Percentiles rank a stretch among this genome's conserved stretches.
phyloP scores from a whole-genome alignment of 768 basidiomycete genomes.

The Tulasnella sp. region DNA sequence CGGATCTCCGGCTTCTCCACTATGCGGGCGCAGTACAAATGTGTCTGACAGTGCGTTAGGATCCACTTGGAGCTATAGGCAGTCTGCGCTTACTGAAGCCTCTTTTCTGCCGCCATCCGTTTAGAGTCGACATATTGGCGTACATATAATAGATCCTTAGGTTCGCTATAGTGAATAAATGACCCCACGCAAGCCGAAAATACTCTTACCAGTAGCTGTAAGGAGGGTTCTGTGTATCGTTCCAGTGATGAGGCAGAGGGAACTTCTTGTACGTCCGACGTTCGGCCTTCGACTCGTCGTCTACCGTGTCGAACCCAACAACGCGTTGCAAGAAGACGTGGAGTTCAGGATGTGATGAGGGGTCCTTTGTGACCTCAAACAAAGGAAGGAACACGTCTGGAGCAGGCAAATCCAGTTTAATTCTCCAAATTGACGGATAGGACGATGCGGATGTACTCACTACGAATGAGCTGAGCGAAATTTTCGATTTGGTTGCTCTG shows the following conservation, averaged over 20 bases:
- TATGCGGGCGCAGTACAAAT: conserved; percentile 92
- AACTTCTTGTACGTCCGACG: conserved; percentile 86
- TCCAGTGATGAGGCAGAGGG: conserved; percentile 84
- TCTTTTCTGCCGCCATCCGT: conserved; percentile 75
- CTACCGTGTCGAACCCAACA: conserved; percentile 95
- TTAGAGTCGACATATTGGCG: conserved; percentile 89
- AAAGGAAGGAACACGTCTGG: conserved; percentile 84
- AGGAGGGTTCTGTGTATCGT: conserved; percentile 78
- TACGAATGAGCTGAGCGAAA: conserved; percentile 82
- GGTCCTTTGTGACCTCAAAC: conserved; percentile 93
- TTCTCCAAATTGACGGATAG: no score
- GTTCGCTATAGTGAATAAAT: neutral
- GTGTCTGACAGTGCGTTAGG: conserved; percentile 46
- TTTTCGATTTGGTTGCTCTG: conserved; percentile 67
- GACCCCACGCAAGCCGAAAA: neutral
- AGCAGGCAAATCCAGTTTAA: no score
- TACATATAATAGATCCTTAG: conserved; percentile 93
- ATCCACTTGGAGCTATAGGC: neutral
- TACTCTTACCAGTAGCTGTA: conserved; percentile 79
- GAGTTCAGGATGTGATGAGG: conserved; percentile 78
- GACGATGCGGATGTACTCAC: conserved; percentile 39
- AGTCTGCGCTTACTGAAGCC: conserved; percentile 67
- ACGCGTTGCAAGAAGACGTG: conserved; percentile 93
- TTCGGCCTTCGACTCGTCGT: conserved; percentile 93
- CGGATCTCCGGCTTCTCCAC: conserved; percentile 95